phyloP scores from a whole-genome alignment of 1,139 yeast genomes.

The Suhomyces bolitotheri region DNA sequence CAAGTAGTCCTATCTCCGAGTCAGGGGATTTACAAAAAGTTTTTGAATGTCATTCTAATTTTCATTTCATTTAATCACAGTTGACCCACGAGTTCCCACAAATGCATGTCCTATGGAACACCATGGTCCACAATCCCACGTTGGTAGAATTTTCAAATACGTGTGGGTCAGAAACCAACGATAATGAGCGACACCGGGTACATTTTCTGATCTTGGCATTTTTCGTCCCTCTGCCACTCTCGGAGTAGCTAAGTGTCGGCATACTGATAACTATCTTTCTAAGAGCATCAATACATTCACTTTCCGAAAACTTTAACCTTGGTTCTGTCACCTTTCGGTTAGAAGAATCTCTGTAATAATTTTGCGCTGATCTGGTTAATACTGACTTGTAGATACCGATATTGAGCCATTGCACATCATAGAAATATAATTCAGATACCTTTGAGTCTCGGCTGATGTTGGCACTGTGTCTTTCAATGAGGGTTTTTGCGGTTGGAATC shows the following conservation, averaged over 20 bases:
- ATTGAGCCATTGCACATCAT: slow-evolving; percentile 71
- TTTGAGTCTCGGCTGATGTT: slow-evolving; percentile 42
- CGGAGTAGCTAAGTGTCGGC: background rate
- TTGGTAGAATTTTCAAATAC: slow-evolving; percentile 39
- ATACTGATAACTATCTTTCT: slow-evolving; percentile 38
- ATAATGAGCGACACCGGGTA: slow-evolving; percentile 65
- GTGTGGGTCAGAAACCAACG: slow-evolving; percentile 50
- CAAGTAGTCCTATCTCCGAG: too few relatives aligned
- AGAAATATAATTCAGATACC: slow-evolving; percentile 57
- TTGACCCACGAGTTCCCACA: slow-evolving; percentile 81
- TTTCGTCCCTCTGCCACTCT: background rate
- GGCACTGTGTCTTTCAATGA: slow-evolving; percentile 35
- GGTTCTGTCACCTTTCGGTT: slow-evolving; percentile 16
- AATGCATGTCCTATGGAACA: slow-evolving; percentile 72
- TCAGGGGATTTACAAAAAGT: too few relatives aligned
- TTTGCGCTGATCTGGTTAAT: slow-evolving; percentile 1
- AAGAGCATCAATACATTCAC: slow-evolving; percentile 44
- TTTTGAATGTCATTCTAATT: too few relatives aligned
- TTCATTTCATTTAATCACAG: slow-evolving; percentile 3
- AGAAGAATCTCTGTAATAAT: slow-evolving; percentile 3
- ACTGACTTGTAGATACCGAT: slow-evolving; percentile 34
- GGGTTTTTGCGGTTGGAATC: slow-evolving; percentile 28
- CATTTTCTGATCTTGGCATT: slow-evolving; percentile 46
- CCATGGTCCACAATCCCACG: slow-evolving; percentile 65
- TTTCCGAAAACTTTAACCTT: slow-evolving; percentile 24